These are phyloP conservation scores for Croton setiger DNA, from an alignment of 441 rosid species.

Conservation along the genomic window DNA sequence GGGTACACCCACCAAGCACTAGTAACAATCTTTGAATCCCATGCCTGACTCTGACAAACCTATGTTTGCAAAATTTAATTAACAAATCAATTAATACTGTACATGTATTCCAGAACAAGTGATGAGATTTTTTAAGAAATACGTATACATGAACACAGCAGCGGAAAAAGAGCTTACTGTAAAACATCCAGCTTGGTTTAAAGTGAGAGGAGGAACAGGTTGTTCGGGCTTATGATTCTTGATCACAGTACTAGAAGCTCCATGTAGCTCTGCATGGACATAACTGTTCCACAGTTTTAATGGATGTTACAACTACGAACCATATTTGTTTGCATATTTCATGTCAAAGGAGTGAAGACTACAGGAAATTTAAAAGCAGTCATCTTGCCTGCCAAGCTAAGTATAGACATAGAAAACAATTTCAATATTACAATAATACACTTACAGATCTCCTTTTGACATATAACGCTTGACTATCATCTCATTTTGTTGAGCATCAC, in stretches of 20 bases:
- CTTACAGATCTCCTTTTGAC: conserved; percentile 99
- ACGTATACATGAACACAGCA: neutral
- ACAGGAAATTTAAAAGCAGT: neutral
- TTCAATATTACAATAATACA: conserved; percentile 18
- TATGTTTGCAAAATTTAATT: conserved; percentile 29
- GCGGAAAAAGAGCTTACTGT: conserved; percentile 47
- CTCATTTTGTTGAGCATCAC: conserved; percentile 98
- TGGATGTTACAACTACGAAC: neutral
- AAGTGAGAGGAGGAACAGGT: conserved; percentile 85
- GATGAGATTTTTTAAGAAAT: neutral
- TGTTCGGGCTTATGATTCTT: conserved; percentile 93
- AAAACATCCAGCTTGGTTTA: conserved; percentile 96
- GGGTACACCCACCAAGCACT: conserved; percentile 99
- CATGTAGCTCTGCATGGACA: conserved; percentile 94
- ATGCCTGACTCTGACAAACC: conserved; percentile 99
- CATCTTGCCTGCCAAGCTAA: neutral
- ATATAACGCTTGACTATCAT: conserved; percentile 97
- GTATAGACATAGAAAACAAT: neutral
- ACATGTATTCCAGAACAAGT: conserved; percentile 1
- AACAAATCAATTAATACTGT: conserved; percentile 12
- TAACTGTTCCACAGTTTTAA: conserved; percentile 50
- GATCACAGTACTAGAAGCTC: conserved; percentile 96
- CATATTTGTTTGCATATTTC: neutral
- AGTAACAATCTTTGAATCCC: conserved; percentile 98
- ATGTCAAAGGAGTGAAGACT: neutral